A percentile compares a stretch with the other conserved stretches of the same genome.
These are phyloP conservation scores for Lasiosphaeria miniovina DNA, from an alignment of 495 filamentous ascomycete genomes.

Conservation along the genomic window DNA sequence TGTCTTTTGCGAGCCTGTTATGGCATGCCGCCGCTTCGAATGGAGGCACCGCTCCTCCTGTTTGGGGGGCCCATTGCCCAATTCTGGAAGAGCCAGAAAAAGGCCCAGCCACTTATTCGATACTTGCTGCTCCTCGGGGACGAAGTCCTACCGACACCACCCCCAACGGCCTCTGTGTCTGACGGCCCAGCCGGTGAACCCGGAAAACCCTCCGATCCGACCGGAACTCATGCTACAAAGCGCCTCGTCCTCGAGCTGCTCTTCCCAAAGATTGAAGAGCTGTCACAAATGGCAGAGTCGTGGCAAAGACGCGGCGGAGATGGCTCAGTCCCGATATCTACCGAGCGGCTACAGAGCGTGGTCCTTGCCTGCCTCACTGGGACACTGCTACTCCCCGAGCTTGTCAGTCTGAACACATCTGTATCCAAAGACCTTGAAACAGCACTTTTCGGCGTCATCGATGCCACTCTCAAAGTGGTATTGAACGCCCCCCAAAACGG, in stretches of 20 bases:
- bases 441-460: constrained; percentile 30
- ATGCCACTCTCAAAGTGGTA: constrained; percentile 32
- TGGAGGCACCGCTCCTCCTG: constrained; percentile 26
- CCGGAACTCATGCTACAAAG: constrained; percentile 40
- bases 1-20: constrained; percentile 47
- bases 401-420: constrained; percentile 37
- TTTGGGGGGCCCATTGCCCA: constrained; percentile 40
- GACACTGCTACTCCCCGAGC: constrained; percentile 41
- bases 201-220: constrained; percentile 27
- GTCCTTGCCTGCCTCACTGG: constrained; percentile 44
- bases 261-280: constrained; percentile 44
- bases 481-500: constrained; percentile 34
- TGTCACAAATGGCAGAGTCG: constrained; percentile 34
- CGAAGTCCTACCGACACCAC: background rate
- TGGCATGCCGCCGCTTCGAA: constrained; percentile 28
- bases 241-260: constrained; percentile 50
- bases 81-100: constrained; percentile 29
- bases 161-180: background rate
- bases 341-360: constrained; percentile 45
- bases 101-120: constrained; percentile 27
- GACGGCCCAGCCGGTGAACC: constrained; percentile 11
- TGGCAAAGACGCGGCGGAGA: constrained; percentile 46
- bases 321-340: constrained; percentile 37
- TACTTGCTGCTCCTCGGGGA: constrained; percentile 43
- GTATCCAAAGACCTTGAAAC: constrained; percentile 41